Base-by-base conservation (phyloP, 768 basidiomycete genomes). In the Tulasnella sp. region DNA sequence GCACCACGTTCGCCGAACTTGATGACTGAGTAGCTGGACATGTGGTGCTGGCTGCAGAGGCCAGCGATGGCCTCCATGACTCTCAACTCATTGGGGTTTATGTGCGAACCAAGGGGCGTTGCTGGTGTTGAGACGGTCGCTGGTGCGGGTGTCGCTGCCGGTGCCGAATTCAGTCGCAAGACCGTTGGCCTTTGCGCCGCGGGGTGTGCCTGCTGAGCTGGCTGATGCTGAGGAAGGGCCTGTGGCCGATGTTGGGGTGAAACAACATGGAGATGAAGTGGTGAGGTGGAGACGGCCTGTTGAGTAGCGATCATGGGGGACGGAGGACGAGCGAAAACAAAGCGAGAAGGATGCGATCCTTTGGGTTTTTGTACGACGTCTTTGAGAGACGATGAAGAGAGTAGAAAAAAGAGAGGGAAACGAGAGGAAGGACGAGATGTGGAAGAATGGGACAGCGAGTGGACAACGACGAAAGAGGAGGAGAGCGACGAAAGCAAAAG, bases 21-120 rank as follows among this genome's bases (percentile, higher is more conserved):
- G 35, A 89, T 83, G 75, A 88, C 87, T 81, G 88, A 92, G 83
- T 94, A 93, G 69, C 91, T 89, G 84, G 90, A 91, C 77, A 82
- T 75, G 80, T 93, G 93, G 83, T 93, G 91, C 81, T 93, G 92
- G 7, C 91, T 93, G 2, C 92, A 91, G 23, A 94, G 85, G 3
- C 75, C 48, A 51, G 75, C 75, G 48, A 76, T 61, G 57, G 57
- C 39, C 16, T 61, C 57, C 46, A 76, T 61, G 55, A 76, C 39
- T 61, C 48, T 35, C 57, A 55, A 29, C 39, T 76, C 75, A 44
- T 76, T 76, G 1, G 75, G 75, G 16, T 46, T 23, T 20, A 76
- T n/a, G 39, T 61, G 32, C 15, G 37, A 5, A 15, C 71, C 71
- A 26, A 72, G 23, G 11, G 18, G 4, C 11, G 71, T 11, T 46